These are phyloP conservation scores for Pseudonectria buxi DNA, from an alignment of 2,329 filamentous ascomycete species.

Conservation along the genomic window DNA sequence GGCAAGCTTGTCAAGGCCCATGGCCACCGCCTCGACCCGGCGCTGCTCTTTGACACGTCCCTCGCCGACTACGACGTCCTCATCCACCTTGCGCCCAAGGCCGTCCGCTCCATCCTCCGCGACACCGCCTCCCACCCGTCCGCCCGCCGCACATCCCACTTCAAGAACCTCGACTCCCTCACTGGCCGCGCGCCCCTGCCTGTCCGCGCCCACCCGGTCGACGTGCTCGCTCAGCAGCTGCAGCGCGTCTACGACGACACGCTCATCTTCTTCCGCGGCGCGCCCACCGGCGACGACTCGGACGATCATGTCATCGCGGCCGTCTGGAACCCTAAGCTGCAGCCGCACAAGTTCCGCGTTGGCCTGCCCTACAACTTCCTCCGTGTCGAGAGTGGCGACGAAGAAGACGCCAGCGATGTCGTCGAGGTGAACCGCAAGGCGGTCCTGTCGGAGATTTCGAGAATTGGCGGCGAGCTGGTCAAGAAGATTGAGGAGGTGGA, in stretches of 20 bases:
- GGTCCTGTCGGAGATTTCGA: slow-evolving; percentile 66
- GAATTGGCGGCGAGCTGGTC: slow-evolving; percentile 61
- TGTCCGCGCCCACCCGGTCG: slow-evolving; percentile 53
- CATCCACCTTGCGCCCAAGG: slow-evolving; percentile 60
- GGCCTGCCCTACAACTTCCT: slow-evolving; percentile 58
- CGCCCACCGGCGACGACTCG: slow-evolving; percentile 31
- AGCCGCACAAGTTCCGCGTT: slow-evolving; percentile 58
- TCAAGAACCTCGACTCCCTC: slow-evolving; percentile 72
- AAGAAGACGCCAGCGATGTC: slow-evolving; percentile 36
- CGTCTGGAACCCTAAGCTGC: slow-evolving; percentile 52
- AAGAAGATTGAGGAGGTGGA: slow-evolving; percentile 51
- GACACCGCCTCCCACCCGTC: slow-evolving; percentile 31
- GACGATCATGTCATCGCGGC: slow-evolving; percentile 49
- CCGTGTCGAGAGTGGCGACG: slow-evolving; percentile 21
- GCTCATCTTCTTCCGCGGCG: slow-evolving; percentile 74
- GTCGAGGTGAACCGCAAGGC: slow-evolving; percentile 61
- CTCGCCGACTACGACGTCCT: slow-evolving; percentile 78
- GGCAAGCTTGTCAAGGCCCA: slow-evolving; percentile 52
- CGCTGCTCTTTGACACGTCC: slow-evolving; percentile 62
- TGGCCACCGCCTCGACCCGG: slow-evolving; percentile 43
- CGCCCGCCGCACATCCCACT: slow-evolving; percentile 44
- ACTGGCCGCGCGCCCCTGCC: slow-evolving; percentile 38
- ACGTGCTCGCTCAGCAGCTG: slow-evolving; percentile 61
- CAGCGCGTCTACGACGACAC: slow-evolving; percentile 58
- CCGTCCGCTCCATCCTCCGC: slow-evolving; percentile 35